phyloP scores from a whole-genome alignment of 768 basidiomycete genomes.

The Pleurotus pulmonarius region DNA sequence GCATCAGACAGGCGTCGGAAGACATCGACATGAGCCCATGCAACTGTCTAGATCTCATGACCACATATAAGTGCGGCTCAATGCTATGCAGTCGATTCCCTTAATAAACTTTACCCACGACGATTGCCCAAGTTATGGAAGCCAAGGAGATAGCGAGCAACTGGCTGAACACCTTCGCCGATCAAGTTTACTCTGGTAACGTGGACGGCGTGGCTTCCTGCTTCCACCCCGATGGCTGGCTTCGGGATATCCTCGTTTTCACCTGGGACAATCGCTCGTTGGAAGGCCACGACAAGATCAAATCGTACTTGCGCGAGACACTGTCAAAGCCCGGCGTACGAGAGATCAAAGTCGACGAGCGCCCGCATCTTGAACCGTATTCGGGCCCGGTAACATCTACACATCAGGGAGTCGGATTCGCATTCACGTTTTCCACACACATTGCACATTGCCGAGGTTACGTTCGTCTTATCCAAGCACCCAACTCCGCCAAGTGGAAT shows the following conservation, averaged over 20 bases:
- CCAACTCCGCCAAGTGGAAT: conserved; percentile 24
- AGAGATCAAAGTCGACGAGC: conserved; percentile 22
- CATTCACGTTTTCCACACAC: conserved; percentile 32
- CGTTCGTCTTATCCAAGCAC: conserved; percentile 23
- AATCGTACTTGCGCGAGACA: conserved; percentile 22
- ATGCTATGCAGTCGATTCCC: background rate
- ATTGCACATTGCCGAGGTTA: conserved; percentile 29
- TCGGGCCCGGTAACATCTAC: conserved; percentile 10
- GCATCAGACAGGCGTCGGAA: no score
- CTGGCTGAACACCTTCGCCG: background rate
- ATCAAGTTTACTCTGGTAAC: conserved; percentile 9
- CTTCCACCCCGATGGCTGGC: conserved; percentile 33
- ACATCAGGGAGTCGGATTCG: conserved; percentile 24
- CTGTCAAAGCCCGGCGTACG: conserved; percentile 20
- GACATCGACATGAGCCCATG: no score
- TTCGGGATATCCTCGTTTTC: conserved; percentile 39
- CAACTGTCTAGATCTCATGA: no score
- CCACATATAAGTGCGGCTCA: no score
- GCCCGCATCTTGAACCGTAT: conserved; percentile 17
- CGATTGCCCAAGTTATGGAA: background rate
- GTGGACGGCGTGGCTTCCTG: conserved; percentile 15
- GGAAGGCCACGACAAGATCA: conserved; percentile 27
- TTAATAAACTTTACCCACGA: no score
- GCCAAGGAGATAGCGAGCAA: background rate
- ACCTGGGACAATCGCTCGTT: conserved; percentile 39